A percentile compares a stretch with the other conserved stretches of the same genome.
Conservation (phyloP, 345 rosid genomes). For the Turritis glabra region DNA sequence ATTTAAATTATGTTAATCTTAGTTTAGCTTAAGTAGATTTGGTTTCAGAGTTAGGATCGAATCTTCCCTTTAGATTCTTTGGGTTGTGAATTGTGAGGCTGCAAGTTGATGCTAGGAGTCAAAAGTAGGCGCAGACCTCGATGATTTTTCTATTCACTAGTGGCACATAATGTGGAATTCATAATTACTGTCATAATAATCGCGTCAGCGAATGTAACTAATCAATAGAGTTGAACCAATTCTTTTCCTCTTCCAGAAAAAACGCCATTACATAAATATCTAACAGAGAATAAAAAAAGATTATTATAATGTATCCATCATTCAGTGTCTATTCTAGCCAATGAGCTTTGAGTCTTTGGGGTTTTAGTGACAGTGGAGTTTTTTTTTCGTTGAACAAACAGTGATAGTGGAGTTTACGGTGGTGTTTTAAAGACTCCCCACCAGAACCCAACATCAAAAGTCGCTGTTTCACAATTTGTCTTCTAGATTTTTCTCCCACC, state of each 20-base stretch:
- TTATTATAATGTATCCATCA: not conserved
- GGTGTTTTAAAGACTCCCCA: constrained; percentile 23
- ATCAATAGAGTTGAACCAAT: constrained; percentile 21
- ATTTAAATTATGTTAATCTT: not conserved
- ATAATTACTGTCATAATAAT: constrained; percentile 1
- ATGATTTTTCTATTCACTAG: constrained; percentile 32
- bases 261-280: constrained; percentile 17
- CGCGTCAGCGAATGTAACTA: constrained; percentile 10
- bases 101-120: constrained; percentile 33
- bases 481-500: constrained; percentile 5
- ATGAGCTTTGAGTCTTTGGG: constrained; percentile 30
- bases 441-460: constrained; percentile 26
- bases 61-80: constrained; percentile 27
- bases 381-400: too few relatives aligned
- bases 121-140: constrained; percentile 31
- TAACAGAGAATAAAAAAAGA: constrained; percentile 9
- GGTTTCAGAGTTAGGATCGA: constrained; percentile 3
- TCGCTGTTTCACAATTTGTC: constrained; percentile 11
- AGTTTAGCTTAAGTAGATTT: not conserved
- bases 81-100: constrained; percentile 12
- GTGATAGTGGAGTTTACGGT: constrained; percentile 30
- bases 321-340: constrained; percentile 9
- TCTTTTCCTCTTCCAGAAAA: constrained; percentile 17
- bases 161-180: constrained; percentile 6
- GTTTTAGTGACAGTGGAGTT: constrained; percentile 18